Evolutionary conservation across 352 stramenopile genomes (phyloP).

Genomic region (Pythium guiyangense): DNA sequence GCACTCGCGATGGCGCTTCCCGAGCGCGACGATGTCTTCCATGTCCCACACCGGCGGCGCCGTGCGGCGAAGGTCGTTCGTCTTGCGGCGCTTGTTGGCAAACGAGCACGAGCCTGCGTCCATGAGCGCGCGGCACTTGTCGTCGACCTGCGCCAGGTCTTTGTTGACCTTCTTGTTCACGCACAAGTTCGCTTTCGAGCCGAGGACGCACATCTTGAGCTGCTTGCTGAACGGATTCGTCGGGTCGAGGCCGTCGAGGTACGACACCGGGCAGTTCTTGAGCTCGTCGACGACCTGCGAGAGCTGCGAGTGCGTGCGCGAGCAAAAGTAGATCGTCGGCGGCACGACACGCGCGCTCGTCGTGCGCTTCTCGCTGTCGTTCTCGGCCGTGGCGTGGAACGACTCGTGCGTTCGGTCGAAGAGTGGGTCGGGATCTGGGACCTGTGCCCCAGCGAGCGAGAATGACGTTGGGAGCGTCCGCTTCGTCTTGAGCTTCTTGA

Average conservation of each 20-base stretch:
- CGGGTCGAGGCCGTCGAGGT: slow-evolving; percentile 36
- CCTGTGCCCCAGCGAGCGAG: no score
- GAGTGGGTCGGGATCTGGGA: neutral
- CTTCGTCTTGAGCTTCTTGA: slow-evolving; percentile 14
- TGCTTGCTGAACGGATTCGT: slow-evolving; percentile 27
- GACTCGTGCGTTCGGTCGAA: slow-evolving; percentile 8
- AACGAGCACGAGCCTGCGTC: slow-evolving; percentile 53
- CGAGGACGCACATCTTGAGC: slow-evolving; percentile 78
- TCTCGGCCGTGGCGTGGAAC: slow-evolving; percentile 18
- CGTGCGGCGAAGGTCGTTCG: slow-evolving; percentile 41
- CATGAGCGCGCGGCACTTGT: slow-evolving; percentile 65
- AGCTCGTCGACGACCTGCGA: slow-evolving; percentile 79
- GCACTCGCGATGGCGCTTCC: slow-evolving; percentile 75
- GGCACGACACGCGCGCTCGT: slow-evolving; percentile 22
- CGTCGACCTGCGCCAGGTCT: slow-evolving; percentile 53
- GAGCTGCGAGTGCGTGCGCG: slow-evolving; percentile 84
- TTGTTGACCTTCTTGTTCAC: slow-evolving; percentile 72
- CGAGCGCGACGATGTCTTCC: slow-evolving; percentile 70
- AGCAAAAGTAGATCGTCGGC: slow-evolving; percentile 84
- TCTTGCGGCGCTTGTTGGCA: slow-evolving; percentile 48
- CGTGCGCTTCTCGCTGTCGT: neutral
- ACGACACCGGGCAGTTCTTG: slow-evolving; percentile 67
- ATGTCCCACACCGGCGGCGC: slow-evolving; percentile 79
- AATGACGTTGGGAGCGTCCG: slow-evolving; percentile 26
- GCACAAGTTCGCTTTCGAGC: slow-evolving; percentile 77